phyloP scores from a whole-genome alignment of 768 basidiomycete species.

The Lactarius trivialis region DNA sequence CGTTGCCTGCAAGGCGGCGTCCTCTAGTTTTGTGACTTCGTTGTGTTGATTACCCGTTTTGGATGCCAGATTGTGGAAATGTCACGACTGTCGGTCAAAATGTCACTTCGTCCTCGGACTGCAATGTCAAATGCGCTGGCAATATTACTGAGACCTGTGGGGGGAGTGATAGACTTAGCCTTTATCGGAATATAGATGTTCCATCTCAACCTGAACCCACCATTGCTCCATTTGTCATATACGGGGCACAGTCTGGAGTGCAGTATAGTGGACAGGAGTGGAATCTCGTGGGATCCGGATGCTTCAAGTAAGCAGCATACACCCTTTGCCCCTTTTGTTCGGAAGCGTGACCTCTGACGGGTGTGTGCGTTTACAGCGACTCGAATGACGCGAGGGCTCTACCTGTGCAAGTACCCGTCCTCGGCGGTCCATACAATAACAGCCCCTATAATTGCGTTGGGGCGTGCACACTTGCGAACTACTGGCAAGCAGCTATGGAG shows the following conservation, averaged over 20 bases:
- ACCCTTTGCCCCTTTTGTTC: background rate
- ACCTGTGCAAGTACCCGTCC: conserved; percentile 23
- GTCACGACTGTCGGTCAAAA: conserved; percentile 40
- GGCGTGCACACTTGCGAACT: conserved; percentile 51
- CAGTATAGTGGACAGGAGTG: too few relatives aligned
- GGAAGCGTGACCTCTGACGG: conserved; percentile 6
- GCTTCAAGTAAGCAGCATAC: too few relatives aligned
- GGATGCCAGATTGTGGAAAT: conserved; percentile 57
- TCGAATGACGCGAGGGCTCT: conserved; percentile 30
- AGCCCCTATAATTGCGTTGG: conserved; percentile 52
- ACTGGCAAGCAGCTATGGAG: conserved; percentile 35
- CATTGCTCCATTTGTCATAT: too few relatives aligned
- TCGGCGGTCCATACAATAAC: conserved; percentile 30
- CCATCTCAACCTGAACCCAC: too few relatives aligned
- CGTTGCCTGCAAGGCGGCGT: background rate
- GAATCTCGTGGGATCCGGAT: too few relatives aligned
- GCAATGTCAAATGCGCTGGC: conserved; percentile 58
- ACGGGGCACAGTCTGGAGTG: too few relatives aligned
- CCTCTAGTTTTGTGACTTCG: background rate
- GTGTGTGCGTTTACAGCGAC: conserved; percentile 29
- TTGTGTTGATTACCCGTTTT: conserved; percentile 1
- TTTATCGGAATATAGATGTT: conserved; percentile 51
- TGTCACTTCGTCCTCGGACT: conserved; percentile 44
- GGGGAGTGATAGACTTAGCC: conserved; percentile 48
- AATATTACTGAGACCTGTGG: conserved; percentile 54